Evolutionary conservation across 495 filamentous ascomycete genomes (phyloP).

Genomic region (Neurospora sp.): DNA sequence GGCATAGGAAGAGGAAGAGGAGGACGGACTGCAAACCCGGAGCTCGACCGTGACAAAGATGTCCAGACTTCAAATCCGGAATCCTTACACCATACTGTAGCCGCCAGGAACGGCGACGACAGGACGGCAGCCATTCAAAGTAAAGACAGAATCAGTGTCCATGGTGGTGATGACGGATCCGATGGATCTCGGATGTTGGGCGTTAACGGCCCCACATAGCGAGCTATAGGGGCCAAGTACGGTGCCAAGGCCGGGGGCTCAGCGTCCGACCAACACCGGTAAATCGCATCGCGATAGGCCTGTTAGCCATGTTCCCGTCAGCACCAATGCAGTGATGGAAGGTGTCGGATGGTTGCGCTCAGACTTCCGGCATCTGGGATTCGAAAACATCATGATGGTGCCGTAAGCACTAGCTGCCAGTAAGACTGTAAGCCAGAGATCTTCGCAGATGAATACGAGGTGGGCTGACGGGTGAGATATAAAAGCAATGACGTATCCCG

Average conservation of each 20-base stretch:
- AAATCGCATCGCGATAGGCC: neutral
- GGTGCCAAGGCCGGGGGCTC: neutral
- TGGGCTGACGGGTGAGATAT: neutral
- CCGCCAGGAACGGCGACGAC: neutral
- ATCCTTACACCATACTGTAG: too few relatives aligned
- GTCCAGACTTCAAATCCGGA: too few relatives aligned
- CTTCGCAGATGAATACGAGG: neutral
- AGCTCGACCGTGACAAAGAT: too few relatives aligned
- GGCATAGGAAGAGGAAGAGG: neutral
- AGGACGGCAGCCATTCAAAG: neutral
- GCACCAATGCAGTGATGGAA: neutral
- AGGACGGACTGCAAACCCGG: neutral
- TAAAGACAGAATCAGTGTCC: neutral
- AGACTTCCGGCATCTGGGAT: neutral
- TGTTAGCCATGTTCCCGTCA: neutral
- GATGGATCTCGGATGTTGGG: neutral
- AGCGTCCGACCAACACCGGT: neutral
- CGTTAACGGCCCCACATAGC: neutral
- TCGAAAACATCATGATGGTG: neutral
- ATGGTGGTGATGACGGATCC: neutral
- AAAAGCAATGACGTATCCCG: neutral
- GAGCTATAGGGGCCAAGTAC: neutral
- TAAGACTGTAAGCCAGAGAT: neutral
- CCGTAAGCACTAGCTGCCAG: neutral
- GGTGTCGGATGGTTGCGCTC: neutral